phyloP scores from a whole-genome alignment of 2,329 filamentous ascomycete species.

The Hymenoscyphus scutula region DNA sequence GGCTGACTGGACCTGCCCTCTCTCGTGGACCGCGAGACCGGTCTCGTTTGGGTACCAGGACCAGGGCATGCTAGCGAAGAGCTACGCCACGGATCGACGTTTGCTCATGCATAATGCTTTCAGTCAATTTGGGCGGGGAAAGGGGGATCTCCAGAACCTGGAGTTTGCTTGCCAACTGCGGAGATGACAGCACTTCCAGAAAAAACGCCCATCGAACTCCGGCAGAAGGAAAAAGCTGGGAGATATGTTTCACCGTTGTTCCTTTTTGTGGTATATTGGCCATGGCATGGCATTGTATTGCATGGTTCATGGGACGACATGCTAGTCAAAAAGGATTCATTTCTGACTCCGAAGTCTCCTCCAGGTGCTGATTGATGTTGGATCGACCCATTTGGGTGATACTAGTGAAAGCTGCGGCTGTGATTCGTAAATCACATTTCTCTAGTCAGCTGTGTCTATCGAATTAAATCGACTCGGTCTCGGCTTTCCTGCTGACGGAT shows the following conservation, averaged over 20 bases:
- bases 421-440: not conserved
- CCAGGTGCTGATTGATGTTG: not conserved
- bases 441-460: not conserved
- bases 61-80: slow-evolving; percentile 7
- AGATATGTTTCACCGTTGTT: slow-evolving; percentile 12
- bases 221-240: not conserved
- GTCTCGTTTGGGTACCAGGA: slow-evolving; percentile 5
- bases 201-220: not conserved
- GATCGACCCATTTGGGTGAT: not conserved
- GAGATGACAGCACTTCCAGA: slow-evolving; percentile 5
- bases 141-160: not conserved
- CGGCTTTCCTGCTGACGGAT: not conserved
- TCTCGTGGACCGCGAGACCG: slow-evolving; percentile 1
- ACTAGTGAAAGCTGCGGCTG: not conserved
- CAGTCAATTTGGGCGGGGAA: not conserved
- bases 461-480: not conserved
- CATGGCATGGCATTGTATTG: too few species aligned
- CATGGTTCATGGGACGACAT: not conserved
- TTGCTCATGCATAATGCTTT: slow-evolving; percentile 5
- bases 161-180: not conserved
- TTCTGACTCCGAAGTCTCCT: not conserved
- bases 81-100: slow-evolving; percentile 9
- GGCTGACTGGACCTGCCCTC: slow-evolving; percentile 22
- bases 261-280: slow-evolving; percentile 14
- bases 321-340: not conserved